Base-by-base conservation (phyloP, 805 yeast species). In the Ogataea parapolymorpha region DNA sequence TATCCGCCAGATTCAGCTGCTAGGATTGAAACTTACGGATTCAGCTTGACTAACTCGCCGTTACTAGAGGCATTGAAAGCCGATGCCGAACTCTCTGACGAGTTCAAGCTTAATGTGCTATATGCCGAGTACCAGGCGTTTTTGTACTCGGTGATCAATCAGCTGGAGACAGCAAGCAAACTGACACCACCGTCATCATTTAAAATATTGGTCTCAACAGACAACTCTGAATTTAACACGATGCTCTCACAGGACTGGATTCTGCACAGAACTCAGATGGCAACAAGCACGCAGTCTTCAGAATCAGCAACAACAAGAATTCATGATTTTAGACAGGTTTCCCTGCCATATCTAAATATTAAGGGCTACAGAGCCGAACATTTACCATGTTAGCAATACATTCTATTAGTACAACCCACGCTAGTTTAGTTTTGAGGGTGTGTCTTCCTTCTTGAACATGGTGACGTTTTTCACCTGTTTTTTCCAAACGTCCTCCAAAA, bases 11-110 rank as follows among this genome's bases (percentile, higher is more conserved):
- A 32, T 11, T 24, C 26, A 2, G 32, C 17, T 7, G 28, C 24
- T 3, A 32, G 38, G 6, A 20, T 34, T 2, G 62, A 58, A 32
- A 44, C 55, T 0, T 51, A 52, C 42, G 65, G 62, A 7, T 38
- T 62, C 18, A 61, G 65, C 40, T 45, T 62, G 18, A 54, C 47
- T 11, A 54, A 58, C 31, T 60, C 65, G 4, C 45, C 56, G 8
- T 27, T 59, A 6, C 45, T 61, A n/a, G 54, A 50, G 15, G 43
- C 50, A 2, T 11, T 59, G 3, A 42, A 28, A 20, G 15, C 39
- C 6, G 45, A 33, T 11, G 30, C 43, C 16, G 35, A 43, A 26
- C 42, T 54, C 13, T 44, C 41, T 3, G 29, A 37, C 6, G 39
- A 44, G 4, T 52, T 51, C 28, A 32, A 42, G 2, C 8, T 35